Conservation (phyloP, 805 yeast genomes). For the Isabelozyma gotoi region DNA sequence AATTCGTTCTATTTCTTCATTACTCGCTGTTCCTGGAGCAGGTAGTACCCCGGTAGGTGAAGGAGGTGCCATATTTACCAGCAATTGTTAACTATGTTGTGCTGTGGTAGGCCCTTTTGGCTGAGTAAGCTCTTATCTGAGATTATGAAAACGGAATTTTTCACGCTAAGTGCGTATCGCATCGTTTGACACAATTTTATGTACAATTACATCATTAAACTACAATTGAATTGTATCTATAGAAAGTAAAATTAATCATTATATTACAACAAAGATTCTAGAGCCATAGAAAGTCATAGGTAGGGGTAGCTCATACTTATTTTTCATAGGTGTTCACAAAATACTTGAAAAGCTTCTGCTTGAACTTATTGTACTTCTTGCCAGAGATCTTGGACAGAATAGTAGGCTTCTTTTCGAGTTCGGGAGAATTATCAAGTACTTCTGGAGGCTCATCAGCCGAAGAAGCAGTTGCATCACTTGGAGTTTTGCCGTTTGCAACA, state of each 20-base stretch:
- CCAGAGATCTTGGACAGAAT: not conserved
- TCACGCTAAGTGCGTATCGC: not conserved
- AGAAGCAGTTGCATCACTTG: not conserved
- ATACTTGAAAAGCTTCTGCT: constrained; percentile 25
- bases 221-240: not conserved
- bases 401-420: not conserved
- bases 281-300: too few relatives aligned
- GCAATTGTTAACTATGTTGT: not conserved
- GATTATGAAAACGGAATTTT: too few relatives aligned
- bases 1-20: too few relatives aligned
- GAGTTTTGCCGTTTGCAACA: not conserved
- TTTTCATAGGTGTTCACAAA: constrained; percentile 30
- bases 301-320: too few relatives aligned
- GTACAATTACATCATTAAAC: not conserved
- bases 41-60: too few relatives aligned
- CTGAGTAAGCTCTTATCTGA: too few relatives aligned
- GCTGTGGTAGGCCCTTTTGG: too few relatives aligned
- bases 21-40: too few relatives aligned
- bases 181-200: not conserved
- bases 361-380: constrained; percentile 9
- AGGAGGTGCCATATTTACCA: too few relatives aligned
- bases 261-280: constrained; percentile 2
- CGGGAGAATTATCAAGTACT: not conserved
- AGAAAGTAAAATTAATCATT: not conserved
- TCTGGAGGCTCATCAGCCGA: not conserved